Base-by-base conservation (phyloP, 371 early-diverging fungal genomes). In the Mucor racemosus region DNA sequence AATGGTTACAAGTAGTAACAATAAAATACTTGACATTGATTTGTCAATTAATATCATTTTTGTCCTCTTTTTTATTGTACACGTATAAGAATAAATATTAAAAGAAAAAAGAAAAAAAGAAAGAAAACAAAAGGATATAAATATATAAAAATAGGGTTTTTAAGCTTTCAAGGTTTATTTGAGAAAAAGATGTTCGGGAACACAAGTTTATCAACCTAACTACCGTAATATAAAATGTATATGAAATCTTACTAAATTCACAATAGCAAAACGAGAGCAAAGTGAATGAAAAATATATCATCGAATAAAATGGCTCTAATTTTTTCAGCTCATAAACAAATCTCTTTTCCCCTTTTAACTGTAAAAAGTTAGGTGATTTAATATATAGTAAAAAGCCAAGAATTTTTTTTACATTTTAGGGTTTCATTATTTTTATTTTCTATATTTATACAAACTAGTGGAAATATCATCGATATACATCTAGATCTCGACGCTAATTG, bases 1-100 rank as follows among this genome's bases (percentile, higher is more conserved):
- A 7, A 59, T 41, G 59, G 34, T 33, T 44, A 60, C 46, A 44
- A 60, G 34, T 40, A 60, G 3, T 14, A 59, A 7, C 26, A 60
- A 6, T 3, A 31, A 19, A 21, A 59, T 8, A 5, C 19, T 21
- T 21, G 50, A 50, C 26, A 50, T n/a, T 48, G 48, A 48, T n/a
- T 48, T 50, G 50, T 21, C 11, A 10, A 19, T 48, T 17, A 21
- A 50, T 5, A 10, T 5, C 26, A 26, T 21, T 21, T 1, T 11
- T 11, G 10, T 26, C 21, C 19, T 21, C 50, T 50, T 48, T 26
- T 10, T 26, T 41, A 19, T 9, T 26, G 19, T n/a, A 40, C 19
- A 19, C 7, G 58, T n/a, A 21, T n/a, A 21, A 39, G 15, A 19
- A 38, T 36, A 58, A 19, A 58, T 1, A 35, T 38, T 13, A 5